Evolutionary conservation across 169 alveolate species (phyloP).

Genomic region (Plasmodium malariae): DNA sequence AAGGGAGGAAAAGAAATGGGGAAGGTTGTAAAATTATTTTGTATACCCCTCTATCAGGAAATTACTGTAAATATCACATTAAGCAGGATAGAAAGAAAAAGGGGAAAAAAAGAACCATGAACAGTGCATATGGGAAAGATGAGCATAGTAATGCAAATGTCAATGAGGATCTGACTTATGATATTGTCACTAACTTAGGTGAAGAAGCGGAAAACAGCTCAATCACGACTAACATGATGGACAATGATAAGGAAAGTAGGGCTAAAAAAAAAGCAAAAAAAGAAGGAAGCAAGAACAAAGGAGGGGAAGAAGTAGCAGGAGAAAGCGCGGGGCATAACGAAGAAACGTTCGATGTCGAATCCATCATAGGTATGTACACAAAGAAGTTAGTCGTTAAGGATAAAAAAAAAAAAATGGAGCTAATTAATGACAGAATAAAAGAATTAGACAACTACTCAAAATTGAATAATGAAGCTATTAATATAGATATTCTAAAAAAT

Average conservation of each 20-base stretch:
- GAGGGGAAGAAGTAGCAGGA: background rate
- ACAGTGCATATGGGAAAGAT: slow-evolving; percentile 1
- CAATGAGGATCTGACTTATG: background rate
- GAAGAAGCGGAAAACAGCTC: slow-evolving; percentile 7
- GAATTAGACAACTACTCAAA: slow-evolving; percentile 65
- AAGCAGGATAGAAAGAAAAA: slow-evolving; percentile 40
- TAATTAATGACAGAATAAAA: slow-evolving; percentile 65
- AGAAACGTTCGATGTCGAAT: slow-evolving; percentile 61
- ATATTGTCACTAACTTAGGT: background rate
- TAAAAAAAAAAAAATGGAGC: slow-evolving; percentile 62
- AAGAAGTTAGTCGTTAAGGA: slow-evolving; percentile 43
- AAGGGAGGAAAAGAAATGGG: slow-evolving; percentile 45
- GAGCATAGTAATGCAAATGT: background rate
- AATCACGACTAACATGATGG: background rate
- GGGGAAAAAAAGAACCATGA: slow-evolving; percentile 9
- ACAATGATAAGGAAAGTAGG: background rate
- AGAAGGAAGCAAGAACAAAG: background rate
- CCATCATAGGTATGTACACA: slow-evolving; percentile 62
- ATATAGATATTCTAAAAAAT: slow-evolving; percentile 5
- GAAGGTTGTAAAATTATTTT: slow-evolving; percentile 38
- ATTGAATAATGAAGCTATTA: slow-evolving; percentile 17
- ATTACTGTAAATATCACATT: slow-evolving; percentile 62
- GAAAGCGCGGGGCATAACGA: background rate
- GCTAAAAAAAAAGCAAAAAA: background rate
- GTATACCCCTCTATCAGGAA: slow-evolving; percentile 46